Evolutionary conservation across 1,284 basidiomycete species (phyloP).

Genomic region (Sparassis latifolia): DNA sequence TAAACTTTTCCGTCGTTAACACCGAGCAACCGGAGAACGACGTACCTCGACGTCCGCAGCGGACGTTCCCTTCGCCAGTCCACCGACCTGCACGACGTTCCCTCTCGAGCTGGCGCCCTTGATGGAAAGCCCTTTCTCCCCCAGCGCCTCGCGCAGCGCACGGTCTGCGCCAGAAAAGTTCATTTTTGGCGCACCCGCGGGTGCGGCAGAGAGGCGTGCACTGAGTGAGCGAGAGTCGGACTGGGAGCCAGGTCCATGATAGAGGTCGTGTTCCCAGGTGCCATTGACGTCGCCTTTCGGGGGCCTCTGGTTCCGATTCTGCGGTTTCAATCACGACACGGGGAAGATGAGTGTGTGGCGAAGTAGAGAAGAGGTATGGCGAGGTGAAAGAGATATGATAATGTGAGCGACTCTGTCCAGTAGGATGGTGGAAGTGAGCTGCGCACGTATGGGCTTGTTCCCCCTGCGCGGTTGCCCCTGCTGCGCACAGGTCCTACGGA

Average conservation of each 20-base stretch:
- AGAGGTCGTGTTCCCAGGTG: constrained; percentile 71
- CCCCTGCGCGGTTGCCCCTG: constrained; percentile 40
- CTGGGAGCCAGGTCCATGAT: constrained; percentile 34
- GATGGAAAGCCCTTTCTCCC: constrained; percentile 47
- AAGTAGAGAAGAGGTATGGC: constrained; percentile 6
- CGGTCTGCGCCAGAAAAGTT: constrained; percentile 38
- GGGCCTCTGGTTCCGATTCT: constrained; percentile 43
- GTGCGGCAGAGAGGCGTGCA: constrained; percentile 48
- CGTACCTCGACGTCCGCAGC: constrained; percentile 73
- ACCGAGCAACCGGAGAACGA: constrained; percentile 1
- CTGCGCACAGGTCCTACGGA: constrained; percentile 52
- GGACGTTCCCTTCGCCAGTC: constrained; percentile 72
- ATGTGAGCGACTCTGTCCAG: constrained; percentile 1
- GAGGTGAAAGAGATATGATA: constrained; percentile 18
- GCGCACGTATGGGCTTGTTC: constrained; percentile 63
- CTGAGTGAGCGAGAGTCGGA: constrained; percentile 48
- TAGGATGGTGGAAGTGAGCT: constrained; percentile 9
- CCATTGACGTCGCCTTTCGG: constrained; percentile 64
- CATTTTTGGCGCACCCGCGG: constrained; percentile 42
- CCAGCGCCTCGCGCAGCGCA: constrained; percentile 33
- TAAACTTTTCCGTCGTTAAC: neutral
- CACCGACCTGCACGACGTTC: constrained; percentile 73
- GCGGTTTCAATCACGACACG: constrained; percentile 10
- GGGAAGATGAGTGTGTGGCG: constrained; percentile 4
- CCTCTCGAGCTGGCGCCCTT: constrained; percentile 64